Base-by-base conservation (phyloP, 129 eudicot genomes). In the Pulicaria dysenterica region DNA sequence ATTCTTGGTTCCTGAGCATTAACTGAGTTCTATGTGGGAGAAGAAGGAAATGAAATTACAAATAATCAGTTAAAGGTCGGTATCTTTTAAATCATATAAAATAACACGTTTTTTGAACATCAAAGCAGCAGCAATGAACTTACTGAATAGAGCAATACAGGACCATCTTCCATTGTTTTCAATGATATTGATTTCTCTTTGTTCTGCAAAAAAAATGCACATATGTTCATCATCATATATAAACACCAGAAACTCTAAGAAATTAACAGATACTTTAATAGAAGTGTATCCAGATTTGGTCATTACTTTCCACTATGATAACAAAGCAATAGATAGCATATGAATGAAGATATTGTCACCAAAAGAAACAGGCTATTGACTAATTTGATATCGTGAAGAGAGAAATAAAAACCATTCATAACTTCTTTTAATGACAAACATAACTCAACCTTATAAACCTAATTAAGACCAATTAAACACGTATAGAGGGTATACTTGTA, bases 161-260 rank as follows among this genome's bases (percentile, higher is more conserved):
- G 73, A 67, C 98, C 98, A 81, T 93, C 98, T 90, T 94, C 98
- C 96, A 94, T 86, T 53, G 98, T 94, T 86, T 94, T 94, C 65
- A 90, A 59, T 57, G 80, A 84, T 65, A 90, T 80, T n/a, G 96
- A 94, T 77, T 77, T 90, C 79, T 86, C 87, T 82, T 87, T 93
- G 77, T 93, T 93, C 98, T 93, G 96, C 48, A 70, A 53, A 73
- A 47, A 55, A 40, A 54, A 31, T 7, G 16, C 14, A 69, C 31
- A 65, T 43, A 16, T 56, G 7, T 45, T 34, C 8, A 47, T 47
- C 55, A 13, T 4, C 51, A 48, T 7, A 14, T 73, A 50, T 37
- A 72, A 13, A 67, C n/a, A 56, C n/a, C 38, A 55, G 39, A 56
- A 56, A 56, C 31, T 56, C 6, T 2, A 19, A 19, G 8, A 56